Base-by-base conservation (phyloP, 306 rosid genomes). In the Ormosia emarginata region DNA sequence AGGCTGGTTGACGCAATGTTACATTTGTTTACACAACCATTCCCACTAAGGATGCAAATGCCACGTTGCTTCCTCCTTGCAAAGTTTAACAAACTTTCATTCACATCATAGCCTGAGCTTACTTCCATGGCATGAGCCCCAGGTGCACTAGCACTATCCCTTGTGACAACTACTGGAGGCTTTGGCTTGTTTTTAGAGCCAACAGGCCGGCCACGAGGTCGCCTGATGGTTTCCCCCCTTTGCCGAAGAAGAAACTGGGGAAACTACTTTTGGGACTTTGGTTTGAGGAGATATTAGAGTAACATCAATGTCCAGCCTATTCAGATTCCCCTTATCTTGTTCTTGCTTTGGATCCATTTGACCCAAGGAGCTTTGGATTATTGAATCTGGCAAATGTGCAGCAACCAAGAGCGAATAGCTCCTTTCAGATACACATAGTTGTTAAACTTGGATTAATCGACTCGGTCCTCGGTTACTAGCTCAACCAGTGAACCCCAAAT, bases 51-150 rank as follows among this genome's bases (percentile, higher is more conserved):
- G 77, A 92, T 90, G 87, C 90, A 92, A 57, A 92, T 86, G n/a
- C 97, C 97, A 0, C 97, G 80, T 33, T 92, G 97, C 81, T 88
- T 89, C 81, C 94, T 87, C 88, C 97, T 87, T n/a, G 97, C 97
- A 78, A 90, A 92, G 85, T 83, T 87, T 30, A 91, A 88, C 79
- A 92, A 85, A 56, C 93, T 89, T 64, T 92, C 97, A 71, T 90
- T 87, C 86, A 92, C 97, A 72, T 92, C 93, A 46, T 89, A 92
- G 36, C 97, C 97, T 0, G 97, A 90, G 39, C 90, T 89, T 59
- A 92, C 92, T 80, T 92, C 97, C 97, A 92, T 87, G 49, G 93
- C 97, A 85, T 92, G 97, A 36, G 93, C 93, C 18, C 88, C 85
- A 5, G 90, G 90, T 6, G 97, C 92, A 74, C 85, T 92, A 4